Evolutionary conservation across 2,329 filamentous ascomycete genomes (phyloP).

Genomic region (Verticillium albo-atrum): DNA sequence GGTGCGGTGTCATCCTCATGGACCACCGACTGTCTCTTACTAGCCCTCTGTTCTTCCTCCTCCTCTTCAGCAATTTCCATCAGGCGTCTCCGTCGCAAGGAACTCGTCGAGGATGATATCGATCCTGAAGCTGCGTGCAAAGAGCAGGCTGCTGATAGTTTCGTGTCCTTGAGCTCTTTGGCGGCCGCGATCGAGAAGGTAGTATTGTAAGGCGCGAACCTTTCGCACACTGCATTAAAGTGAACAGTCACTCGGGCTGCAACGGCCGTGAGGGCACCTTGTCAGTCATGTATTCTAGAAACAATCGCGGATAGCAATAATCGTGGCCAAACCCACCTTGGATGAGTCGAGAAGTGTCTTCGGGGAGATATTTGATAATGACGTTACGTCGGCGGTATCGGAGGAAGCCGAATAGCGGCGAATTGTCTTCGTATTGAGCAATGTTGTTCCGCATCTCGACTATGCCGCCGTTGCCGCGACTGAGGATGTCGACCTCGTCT

Average conservation of each 20-base stretch:
- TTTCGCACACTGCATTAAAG: constrained; percentile 62
- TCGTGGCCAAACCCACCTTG: constrained; percentile 63
- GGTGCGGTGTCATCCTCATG: constrained; percentile 35
- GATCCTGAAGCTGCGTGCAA: constrained; percentile 85
- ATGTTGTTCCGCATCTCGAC: constrained; percentile 77
- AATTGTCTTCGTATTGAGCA: constrained; percentile 68
- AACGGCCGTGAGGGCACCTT: constrained; percentile 1
- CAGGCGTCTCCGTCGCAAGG: constrained; percentile 69
- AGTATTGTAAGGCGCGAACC: constrained; percentile 82
- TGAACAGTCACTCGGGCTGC: constrained; percentile 77
- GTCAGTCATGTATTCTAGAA: neutral
- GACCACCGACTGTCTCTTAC: constrained; percentile 53
- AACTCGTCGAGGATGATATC: constrained; percentile 79
- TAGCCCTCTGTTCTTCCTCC: constrained; percentile 64
- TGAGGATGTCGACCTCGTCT: constrained; percentile 79
- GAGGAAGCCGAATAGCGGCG: constrained; percentile 87
- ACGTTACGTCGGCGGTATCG: constrained; percentile 87
- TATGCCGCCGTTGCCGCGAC: constrained; percentile 74
- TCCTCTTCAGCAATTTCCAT: constrained; percentile 94
- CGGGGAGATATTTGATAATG: constrained; percentile 86
- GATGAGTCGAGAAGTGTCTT: constrained; percentile 82
- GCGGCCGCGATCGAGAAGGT: constrained; percentile 71
- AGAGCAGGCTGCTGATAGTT: constrained; percentile 82
- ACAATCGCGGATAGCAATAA: too few relatives aligned
- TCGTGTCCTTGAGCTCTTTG: constrained; percentile 80